Conservation (phyloP, 306 rosid genomes). For the Castanospermum australe region DNA sequence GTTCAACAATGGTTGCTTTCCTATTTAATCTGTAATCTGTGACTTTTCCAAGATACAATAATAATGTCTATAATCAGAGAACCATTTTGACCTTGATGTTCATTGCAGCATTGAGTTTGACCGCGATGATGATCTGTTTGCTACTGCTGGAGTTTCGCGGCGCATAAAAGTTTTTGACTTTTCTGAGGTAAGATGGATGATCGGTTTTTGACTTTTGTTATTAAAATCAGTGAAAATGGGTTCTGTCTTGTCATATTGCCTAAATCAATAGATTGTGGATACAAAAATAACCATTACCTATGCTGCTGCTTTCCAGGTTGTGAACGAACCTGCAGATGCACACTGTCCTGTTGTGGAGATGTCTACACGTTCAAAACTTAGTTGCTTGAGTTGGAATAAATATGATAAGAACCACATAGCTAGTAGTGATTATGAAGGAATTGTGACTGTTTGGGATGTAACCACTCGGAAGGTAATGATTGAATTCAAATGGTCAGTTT, state of each 20-base stretch:
- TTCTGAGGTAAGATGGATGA: constrained; percentile 65
- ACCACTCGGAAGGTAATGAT: constrained; percentile 79
- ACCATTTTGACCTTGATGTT: constrained; percentile 16
- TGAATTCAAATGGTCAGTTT: constrained; percentile 18
- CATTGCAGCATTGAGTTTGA: constrained; percentile 95
- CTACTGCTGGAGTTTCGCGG: constrained; percentile 98
- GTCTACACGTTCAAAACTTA: constrained; percentile 94
- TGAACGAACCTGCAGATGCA: constrained; percentile 82
- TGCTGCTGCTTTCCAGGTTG: constrained; percentile 62
- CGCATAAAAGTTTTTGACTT: constrained; percentile 95
- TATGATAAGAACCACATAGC: constrained; percentile 88
- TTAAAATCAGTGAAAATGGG: neutral
- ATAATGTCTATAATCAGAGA: neutral
- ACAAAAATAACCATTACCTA: constrained; percentile 3
- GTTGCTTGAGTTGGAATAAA: constrained; percentile 99
- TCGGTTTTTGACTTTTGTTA: constrained; percentile 15
- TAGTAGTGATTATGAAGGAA: constrained; percentile 98
- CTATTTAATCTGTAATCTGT: neutral
- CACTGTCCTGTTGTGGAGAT: constrained; percentile 95
- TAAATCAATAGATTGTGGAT: neutral
- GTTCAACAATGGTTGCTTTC: constrained; percentile 9
- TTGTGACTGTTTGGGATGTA: constrained; percentile 96
- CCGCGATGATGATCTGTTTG: constrained; percentile 88
- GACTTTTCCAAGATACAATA: neutral
- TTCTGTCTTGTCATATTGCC: constrained; percentile 15